phyloP scores from a whole-genome alignment of 441 rosid genomes.

The Corymbia citriodora region DNA sequence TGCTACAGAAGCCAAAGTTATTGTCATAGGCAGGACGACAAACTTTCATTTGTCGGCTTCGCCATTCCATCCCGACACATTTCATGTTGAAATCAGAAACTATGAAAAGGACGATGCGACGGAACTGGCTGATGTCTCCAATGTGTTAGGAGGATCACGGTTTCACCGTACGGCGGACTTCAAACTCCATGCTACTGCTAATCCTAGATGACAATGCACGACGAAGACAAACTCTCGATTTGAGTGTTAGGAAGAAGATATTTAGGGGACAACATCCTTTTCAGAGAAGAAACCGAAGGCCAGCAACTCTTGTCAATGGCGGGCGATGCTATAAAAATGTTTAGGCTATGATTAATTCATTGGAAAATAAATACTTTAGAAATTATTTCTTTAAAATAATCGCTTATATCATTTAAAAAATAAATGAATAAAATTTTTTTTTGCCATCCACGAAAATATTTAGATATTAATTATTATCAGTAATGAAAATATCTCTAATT shows the following conservation, averaged over 20 bases:
- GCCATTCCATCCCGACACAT: neutral
- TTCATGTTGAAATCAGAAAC: neutral
- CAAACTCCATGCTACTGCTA: neutral
- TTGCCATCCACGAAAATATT: no score
- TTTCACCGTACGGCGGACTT: neutral
- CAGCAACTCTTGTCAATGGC: fast-evolving
- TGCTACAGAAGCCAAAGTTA: neutral
- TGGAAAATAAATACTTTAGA: no score
- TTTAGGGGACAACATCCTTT: neutral
- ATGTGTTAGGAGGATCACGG: neutral
- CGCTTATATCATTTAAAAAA: no score
- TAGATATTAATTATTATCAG: no score
- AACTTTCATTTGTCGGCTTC: fast-evolving
- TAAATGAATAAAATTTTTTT: no score
- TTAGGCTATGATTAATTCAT: neutral
- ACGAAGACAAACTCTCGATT: neutral
- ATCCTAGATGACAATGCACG: neutral
- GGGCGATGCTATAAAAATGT: neutral
- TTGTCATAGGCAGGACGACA: neutral
- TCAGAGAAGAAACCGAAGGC: neutral
- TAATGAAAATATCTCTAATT: no score
- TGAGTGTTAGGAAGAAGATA: neutral
- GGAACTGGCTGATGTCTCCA: neutral
- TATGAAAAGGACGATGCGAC: neutral
- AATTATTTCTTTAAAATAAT: no score